Percentiles rank a stretch among this genome's conserved stretches.
Conservation (phyloP, 305 asterid species). For the Lippia alba region DNA sequence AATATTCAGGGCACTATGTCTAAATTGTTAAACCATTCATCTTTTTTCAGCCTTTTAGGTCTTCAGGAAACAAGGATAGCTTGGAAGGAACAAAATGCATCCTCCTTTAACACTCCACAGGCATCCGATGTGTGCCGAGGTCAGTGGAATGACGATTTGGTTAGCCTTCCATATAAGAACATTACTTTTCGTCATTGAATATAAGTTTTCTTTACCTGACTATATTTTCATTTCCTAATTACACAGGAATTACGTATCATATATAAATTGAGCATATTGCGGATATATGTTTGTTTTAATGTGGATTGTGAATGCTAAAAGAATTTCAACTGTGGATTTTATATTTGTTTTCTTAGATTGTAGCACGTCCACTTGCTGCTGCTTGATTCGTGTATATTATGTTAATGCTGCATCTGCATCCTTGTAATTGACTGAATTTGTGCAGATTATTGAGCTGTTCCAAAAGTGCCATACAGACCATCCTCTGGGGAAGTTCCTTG, state of each 20-base stretch:
- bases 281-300: too few species aligned
- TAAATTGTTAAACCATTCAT: background rate
- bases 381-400: background rate
- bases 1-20: background rate
- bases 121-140: slow-evolving; percentile 90
- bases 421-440: background rate
- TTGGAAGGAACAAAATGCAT: slow-evolving; percentile 56
- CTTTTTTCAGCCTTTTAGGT: background rate
- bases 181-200: too few species aligned
- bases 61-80: slow-evolving; percentile 1
- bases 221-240: too few species aligned
- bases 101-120: slow-evolving; percentile 82
- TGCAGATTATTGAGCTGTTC: slow-evolving; percentile 80
- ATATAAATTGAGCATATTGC: too few species aligned
- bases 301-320: too few species aligned
- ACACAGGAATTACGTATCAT: too few species aligned
- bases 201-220: too few species aligned
- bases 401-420: background rate
- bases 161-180: background rate
- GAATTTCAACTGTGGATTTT: background rate
- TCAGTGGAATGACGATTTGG: slow-evolving; percentile 36
- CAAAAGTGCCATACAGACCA: slow-evolving; percentile 89
- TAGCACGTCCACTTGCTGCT: too few species aligned
- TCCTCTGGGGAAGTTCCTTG: slow-evolving; percentile 83
- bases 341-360: background rate